Base-by-base conservation (phyloP, 495 filamentous ascomycete species). In the Aspergillus kassunensis region DNA sequence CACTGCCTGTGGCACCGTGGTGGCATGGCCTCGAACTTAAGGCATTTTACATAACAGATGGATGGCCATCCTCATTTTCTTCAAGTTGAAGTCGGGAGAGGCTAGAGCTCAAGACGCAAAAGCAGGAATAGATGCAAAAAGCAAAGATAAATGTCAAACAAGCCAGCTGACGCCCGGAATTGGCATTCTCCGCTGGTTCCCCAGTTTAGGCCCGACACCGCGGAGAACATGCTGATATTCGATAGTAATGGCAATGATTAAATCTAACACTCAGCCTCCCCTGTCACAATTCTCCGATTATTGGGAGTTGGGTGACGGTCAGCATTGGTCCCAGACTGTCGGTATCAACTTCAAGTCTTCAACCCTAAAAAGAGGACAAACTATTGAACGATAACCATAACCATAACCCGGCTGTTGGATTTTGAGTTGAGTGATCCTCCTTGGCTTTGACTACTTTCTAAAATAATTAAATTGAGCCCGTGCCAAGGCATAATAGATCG, bases 101-200 rank as follows among this genome's bases (percentile, higher is more conserved):
- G 9, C 30, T n/a, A 4, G 19, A 30, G 23, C 20, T 19, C 29
- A 27, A 45, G 25, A 25, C 11, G 34, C 13, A 15, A 37, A 30
- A 30, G 30, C 6, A 19, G 20, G 21, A 44, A 49, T 19, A 30
- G 33, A 19, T 21, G 21, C 10, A 55, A 55, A 55, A 55, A 55
- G 39, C 15, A 55, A 51, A 43, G 15, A 51, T 55, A 25, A 49
- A 49, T 39, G 46, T 50, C 46, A 50, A 55, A 51, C 47, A 34
- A 39, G 53, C 47, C 53, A 49, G 39, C 53, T 55, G 46, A 55
- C 45, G 53, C 42, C 47, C 53, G 46, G 34, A 44, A 30, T 18
- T 50, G 53, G 45, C 53, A 27, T n/a, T 37, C 53, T 55, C 53
- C 53, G 46, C 46, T 21, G 23, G 46, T 55, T 50, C 53, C 52